phyloP scores from a whole-genome alignment of 2,329 filamentous ascomycete species.

The Fusarium kyushuense region DNA sequence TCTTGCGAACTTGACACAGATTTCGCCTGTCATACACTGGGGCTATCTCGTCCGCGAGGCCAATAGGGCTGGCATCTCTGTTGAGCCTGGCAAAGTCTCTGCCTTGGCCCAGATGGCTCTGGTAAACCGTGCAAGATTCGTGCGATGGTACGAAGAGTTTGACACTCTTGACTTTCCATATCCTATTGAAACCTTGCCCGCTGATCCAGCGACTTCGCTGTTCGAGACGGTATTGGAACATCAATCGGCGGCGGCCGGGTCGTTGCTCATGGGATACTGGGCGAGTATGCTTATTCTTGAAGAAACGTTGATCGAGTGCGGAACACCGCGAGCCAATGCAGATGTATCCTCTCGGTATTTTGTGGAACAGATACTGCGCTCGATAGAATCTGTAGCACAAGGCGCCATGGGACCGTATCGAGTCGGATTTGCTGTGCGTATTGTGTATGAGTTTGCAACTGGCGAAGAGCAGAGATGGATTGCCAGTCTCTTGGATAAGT shows the following conservation, averaged over 20 bases:
- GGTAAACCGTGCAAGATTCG: slow-evolving; percentile 49
- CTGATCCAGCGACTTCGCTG: slow-evolving; percentile 49
- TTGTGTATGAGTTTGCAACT: slow-evolving; percentile 56
- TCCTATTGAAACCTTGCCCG: slow-evolving; percentile 47
- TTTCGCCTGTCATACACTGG: slow-evolving; percentile 51
- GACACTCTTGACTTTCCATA: slow-evolving; percentile 38
- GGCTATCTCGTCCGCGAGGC: slow-evolving; percentile 51
- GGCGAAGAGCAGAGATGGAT: slow-evolving; percentile 53
- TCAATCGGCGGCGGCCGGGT: slow-evolving; percentile 51
- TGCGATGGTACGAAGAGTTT: slow-evolving; percentile 51
- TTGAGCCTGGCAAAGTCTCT: slow-evolving; percentile 48
- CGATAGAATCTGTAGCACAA: slow-evolving; percentile 53
- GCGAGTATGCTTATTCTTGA: slow-evolving; percentile 57
- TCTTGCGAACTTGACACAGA: slow-evolving; percentile 51
- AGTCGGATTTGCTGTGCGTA: slow-evolving; percentile 53
- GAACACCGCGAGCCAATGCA: slow-evolving; percentile 43
- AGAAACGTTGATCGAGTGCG: slow-evolving; percentile 53
- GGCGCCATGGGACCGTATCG: slow-evolving; percentile 56
- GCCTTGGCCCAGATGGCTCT: slow-evolving; percentile 48
- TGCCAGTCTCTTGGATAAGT: slow-evolving; percentile 47
- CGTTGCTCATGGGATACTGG: slow-evolving; percentile 55
- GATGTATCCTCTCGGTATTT: slow-evolving; percentile 46
- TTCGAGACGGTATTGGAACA: slow-evolving; percentile 52
- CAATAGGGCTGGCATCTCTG: slow-evolving; percentile 46
- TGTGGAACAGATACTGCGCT: slow-evolving; percentile 52